Percentiles rank a stretch among this genome's conserved stretches.
Conservation (phyloP, 176 grass and related monocot genomes). For the Alloteropsis semialata region DNA sequence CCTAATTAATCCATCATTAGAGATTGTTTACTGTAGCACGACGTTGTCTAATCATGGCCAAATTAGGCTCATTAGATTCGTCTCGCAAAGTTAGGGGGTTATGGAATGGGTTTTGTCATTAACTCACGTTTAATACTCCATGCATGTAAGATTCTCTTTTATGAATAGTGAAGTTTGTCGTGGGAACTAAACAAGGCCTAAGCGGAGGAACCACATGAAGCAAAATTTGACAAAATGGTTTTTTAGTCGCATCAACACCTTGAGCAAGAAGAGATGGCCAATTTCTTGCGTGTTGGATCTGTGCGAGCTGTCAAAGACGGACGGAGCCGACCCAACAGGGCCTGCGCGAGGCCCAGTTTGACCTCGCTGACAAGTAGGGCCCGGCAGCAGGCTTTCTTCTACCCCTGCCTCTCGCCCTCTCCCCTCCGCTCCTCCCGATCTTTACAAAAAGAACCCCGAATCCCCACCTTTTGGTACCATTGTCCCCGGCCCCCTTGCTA, state of each 20-base stretch:
- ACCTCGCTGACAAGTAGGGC: constrained; percentile 8
- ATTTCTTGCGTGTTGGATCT: not conserved
- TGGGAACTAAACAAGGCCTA: too few species aligned
- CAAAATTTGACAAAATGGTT: not conserved
- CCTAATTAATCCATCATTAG: too few species aligned
- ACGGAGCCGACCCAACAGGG: not conserved
- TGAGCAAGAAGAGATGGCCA: not conserved
- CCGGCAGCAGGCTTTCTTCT: not conserved
- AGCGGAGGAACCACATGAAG: not conserved
- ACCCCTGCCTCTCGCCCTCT: not conserved
- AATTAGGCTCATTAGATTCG: too few species aligned
- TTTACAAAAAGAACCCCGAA: constrained; percentile 66
- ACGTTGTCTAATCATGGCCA: too few species aligned
- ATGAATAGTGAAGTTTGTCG: too few species aligned
- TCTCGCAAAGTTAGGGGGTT: too few species aligned
- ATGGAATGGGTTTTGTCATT: too few species aligned
- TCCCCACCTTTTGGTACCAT: constrained; percentile 47
- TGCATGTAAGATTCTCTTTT: too few species aligned
- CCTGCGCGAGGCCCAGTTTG: not conserved
- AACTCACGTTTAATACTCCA: too few species aligned
- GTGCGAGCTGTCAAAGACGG: constrained; percentile 24
- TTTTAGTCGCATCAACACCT: not conserved
- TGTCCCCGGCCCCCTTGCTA: constrained; percentile 40
- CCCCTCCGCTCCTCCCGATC: not conserved
- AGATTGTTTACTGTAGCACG: too few species aligned